phyloP scores from a whole-genome alignment of 495 filamentous ascomycete genomes.

The Penicillium alfredii region DNA sequence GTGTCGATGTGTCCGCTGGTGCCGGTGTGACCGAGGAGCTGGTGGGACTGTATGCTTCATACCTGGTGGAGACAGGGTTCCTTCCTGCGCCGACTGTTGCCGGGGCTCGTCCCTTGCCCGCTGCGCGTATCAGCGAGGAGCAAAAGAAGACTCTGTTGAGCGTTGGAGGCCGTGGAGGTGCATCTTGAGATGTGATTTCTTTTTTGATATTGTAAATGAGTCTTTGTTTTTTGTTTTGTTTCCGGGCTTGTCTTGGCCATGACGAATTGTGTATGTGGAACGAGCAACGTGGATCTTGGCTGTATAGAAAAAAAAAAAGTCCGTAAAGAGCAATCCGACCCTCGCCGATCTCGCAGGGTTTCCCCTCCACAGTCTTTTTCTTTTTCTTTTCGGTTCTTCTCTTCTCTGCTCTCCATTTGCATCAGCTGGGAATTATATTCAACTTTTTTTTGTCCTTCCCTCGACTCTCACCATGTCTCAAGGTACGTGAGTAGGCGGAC shows the following conservation, averaged over 20 bases:
- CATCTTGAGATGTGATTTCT: constrained; percentile 13
- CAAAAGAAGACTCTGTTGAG: constrained; percentile 44
- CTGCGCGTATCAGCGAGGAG: constrained; percentile 41
- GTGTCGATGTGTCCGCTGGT: constrained; percentile 56
- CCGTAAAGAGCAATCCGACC: too few species aligned
- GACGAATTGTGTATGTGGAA: too few species aligned
- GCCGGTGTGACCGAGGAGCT: constrained; percentile 59
- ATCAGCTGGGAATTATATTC: constrained; percentile 1
- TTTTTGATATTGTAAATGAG: constrained; percentile 3
- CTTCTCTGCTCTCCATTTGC: constrained; percentile 1
- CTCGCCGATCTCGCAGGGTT: constrained; percentile 5
- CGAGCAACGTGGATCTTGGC: constrained; percentile 1
- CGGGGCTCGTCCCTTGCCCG: constrained; percentile 40
- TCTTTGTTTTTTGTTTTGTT: constrained; percentile 6
- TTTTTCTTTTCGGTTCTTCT: constrained; percentile 3
- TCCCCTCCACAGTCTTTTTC: constrained; percentile 2
- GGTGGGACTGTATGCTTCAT: constrained; percentile 68
- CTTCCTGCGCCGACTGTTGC: constrained; percentile 51
- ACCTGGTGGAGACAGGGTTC: constrained; percentile 66
- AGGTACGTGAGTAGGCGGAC: constrained; percentile 14
- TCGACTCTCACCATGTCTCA: constrained; percentile 7
- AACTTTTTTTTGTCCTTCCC: neutral
- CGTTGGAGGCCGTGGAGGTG: constrained; percentile 45
- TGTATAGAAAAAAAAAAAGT: constrained; percentile 2
- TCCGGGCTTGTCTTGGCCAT: too few species aligned